Evolutionary conservation across 768 basidiomycete genomes (phyloP), one percentile per base, ranked within the genome.

Genomic region (Rhizopogon vesiculosus): DNA sequence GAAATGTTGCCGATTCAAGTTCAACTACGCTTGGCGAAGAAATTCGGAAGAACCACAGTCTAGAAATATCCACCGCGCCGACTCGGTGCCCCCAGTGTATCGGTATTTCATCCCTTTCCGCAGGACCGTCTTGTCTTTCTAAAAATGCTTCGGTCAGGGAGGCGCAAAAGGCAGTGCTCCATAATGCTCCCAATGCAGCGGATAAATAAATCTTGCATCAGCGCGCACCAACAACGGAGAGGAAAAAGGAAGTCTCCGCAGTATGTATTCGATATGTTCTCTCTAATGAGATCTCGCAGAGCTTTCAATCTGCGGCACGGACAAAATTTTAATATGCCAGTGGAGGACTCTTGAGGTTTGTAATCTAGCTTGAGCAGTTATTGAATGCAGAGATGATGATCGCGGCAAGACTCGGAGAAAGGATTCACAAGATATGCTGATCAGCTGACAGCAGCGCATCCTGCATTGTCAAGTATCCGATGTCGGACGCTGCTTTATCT

Each of bases 141-240:
- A 35, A 38, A 38, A 19, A 19, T 22, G 19, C 2, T 16, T 16
- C 48, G 19, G 15, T 22, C 28, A 53, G 44, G 45, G 25, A 13
- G 51, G 51, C 40, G 45, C 45, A 53, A 64, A 53, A 43, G 56
- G 66, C 62, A 68, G 63, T 62, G 56, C 64, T 49, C 60, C 57
- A 41, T 58, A 25, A 25, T 68, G 49, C 56, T 66, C 56, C 67
- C 28, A 83, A 87, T 69, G 83, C 80, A 31, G 76, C 81, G 35
- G 35, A 13, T 38, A 38, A 38, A 38, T 12, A 38, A 25, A 38
- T 38, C 13, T 12, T 13, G 35, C 35, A 38, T 33, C 10, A 12
- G 35, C 12, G 12, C 35, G 35, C 35, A 38, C 13, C 35, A 13
- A 38, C 12, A 12, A 38, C 35, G 35, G 35, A 38, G 35, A 38